Evolutionary conservation across 768 basidiomycete species (phyloP).

Genomic region (Boletus subcaerulescens): DNA sequence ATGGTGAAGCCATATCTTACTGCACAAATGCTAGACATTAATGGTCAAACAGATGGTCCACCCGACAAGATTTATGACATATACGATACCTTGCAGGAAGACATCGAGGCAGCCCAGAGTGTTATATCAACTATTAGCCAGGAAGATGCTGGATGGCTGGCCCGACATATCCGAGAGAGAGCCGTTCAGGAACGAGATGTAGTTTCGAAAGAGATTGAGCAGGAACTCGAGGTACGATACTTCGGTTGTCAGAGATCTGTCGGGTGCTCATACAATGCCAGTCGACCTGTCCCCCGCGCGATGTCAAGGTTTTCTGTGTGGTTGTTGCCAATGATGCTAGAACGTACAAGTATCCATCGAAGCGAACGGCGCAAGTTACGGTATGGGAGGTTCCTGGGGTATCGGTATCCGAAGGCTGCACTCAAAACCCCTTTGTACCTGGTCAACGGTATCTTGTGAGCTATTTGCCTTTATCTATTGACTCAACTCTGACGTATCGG

Average conservation of each 20-base stretch:
- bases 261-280: conserved; percentile 25
- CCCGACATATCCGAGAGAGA: conserved; percentile 48
- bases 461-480: neutral
- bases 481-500: neutral
- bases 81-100: conserved; percentile 61
- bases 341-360: conserved; percentile 47
- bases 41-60: conserved; percentile 18
- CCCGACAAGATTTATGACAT: conserved; percentile 52
- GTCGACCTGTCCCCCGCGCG: conserved; percentile 65
- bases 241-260: neutral
- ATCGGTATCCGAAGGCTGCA: conserved; percentile 47
- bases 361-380: conserved; percentile 71
- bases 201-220: conserved; percentile 59
- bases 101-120: conserved; percentile 42
- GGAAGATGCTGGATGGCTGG: conserved; percentile 62
- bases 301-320: conserved; percentile 76
- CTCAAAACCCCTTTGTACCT: conserved; percentile 48
- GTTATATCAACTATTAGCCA: conserved; percentile 41
- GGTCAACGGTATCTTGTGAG: conserved; percentile 71
- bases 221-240: conserved; percentile 63
- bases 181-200: conserved; percentile 48
- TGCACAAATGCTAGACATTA: neutral
- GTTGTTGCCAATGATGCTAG: conserved; percentile 63
- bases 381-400: conserved; percentile 74
- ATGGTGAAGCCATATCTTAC: conserved; percentile 33